phyloP scores from a whole-genome alignment of 768 basidiomycete species.

The Collybiopsis confluens region DNA sequence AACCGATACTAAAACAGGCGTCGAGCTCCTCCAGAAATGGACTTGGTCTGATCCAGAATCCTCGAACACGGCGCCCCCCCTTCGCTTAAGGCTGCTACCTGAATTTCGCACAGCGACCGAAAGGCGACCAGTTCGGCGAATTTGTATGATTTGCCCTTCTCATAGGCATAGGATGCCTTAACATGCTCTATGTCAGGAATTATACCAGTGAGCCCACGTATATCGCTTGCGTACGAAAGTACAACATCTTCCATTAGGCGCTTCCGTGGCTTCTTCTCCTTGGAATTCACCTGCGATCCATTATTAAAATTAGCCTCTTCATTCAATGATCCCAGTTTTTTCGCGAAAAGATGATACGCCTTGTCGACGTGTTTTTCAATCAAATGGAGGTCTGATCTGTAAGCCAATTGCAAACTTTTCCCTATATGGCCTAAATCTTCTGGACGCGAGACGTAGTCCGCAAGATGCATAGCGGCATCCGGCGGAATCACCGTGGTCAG shows the following conservation, averaged over 20 bases:
- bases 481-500: neutral
- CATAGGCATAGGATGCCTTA: conserved; percentile 58
- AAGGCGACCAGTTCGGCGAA: conserved; percentile 60
- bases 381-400: neutral
- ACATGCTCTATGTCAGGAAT: conserved; percentile 33
- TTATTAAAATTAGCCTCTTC: neutral
- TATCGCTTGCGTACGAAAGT: conserved; percentile 23
- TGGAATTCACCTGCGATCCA: too few species aligned
- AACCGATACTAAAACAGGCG: neutral
- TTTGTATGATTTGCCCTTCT: neutral
- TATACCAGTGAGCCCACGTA: conserved; percentile 21
- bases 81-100: conserved; percentile 32
- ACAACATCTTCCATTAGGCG: conserved; percentile 21
- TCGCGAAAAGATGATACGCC: conserved; percentile 15
- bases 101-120: conserved; percentile 46
- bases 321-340: neutral
- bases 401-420: neutral
- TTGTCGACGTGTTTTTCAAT: conserved; percentile 13
- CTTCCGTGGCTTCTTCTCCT: conserved; percentile 8
- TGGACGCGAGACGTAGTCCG: neutral
- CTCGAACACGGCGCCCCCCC: neutral
- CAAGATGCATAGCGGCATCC: neutral
- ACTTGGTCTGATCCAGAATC: conserved; percentile 1
- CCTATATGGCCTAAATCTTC: too few species aligned
- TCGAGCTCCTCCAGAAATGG: neutral